Evolutionary conservation across 495 filamentous ascomycete genomes (phyloP), one percentile per base, ranked within the genome.

Genomic region (Cladorrhinum samala): DNA sequence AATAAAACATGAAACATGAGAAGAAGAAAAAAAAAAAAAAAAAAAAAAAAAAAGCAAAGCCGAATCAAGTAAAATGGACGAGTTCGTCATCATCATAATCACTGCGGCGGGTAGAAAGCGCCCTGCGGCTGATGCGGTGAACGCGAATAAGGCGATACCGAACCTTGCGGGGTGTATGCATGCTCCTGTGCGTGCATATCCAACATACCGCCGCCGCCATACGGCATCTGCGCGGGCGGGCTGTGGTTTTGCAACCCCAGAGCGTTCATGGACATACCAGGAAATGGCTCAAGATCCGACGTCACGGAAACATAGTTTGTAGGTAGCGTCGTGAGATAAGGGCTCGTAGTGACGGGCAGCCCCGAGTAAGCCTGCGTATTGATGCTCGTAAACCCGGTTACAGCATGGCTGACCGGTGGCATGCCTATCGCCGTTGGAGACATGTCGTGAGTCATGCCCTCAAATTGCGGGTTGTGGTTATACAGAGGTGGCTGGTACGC

Each of bases 81-180:
- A 33, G 6, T 6, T 33, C n/a, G n/a, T n/a, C n/a, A n/a, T n/a
- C n/a, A 33, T 33, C 27, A 33, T 33, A 5, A 45, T 45, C 42
- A 45, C 42, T 47, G 16, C 11, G 9, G 45, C 5, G 20, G 14
- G n/a, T 70, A 76, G 42, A 73, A 76, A n/a, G 45, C 53, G 7
- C 63, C 61, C 20, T 67, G 64, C 27, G 61, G 61, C 57, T 62
- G 69, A 39, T 71, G 63, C n/a, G 72, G 71, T 23, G 71, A 75
- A 25, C 66, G 72, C 9, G 52, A 52, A 52, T 65, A 77, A 2
- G 71, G 70, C 46, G 73, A 75, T 7, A 66, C 62, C 13, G 72
- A 73, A n/a, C 69, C 68, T 19, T 65, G 70, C 39, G 70, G 64
- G 20, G 61, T 68, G 24, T 66, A 77, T 19, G 67, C 71, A 36